Base-by-base conservation (phyloP, 2,329 filamentous ascomycete genomes). In the Talaromyces sp. region DNA sequence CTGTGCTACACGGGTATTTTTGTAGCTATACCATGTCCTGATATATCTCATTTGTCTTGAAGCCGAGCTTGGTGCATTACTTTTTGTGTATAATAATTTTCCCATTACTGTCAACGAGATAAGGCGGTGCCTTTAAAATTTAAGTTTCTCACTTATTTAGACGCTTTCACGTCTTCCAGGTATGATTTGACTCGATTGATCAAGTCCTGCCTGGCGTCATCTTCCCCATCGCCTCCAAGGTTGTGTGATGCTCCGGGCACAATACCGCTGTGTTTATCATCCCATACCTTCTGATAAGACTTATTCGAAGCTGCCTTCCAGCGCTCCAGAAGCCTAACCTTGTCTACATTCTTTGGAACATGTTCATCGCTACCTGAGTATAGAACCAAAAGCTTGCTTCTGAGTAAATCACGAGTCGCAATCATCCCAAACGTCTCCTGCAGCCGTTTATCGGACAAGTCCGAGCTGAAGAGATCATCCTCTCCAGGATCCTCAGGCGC, bases 391-490 rank as follows among this genome's bases (percentile, higher is more conserved):
- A 82, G 62, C 58, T 74, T 79, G 4, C 72, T 72, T 64, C 71
- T 74, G 62, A 82, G 56, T 19, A 82, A 60, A 0, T 78, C 79
- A 14, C 72, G 68, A 22, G 72, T 60, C 1, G 72, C 70, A 43
- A 84, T 75, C 68, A 71, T 79, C 3, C 87, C 85, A 84, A 94
- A 97, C n/a, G 89, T 89, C 14, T 74, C 74, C 27, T 76, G 72
- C 7, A 93, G 79, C 19, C 82, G 80, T 37, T 85, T 81, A 49
- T 86, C 84, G 0, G 80, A 76, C n/a, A 95, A 79, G 73, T 95
- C 90, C 2, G 87, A 88, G n/a, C 90, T 93, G 79, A 96, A 97
- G 73, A 90, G 92, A 74, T 97, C 93, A 74, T 97, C 93, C 66
- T 91, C 89, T 10, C 89, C 90, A 5, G 87, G 82, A 60, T 81